Base-by-base conservation (phyloP, 2,329 filamentous ascomycete genomes). In the Chalaropsis thielavioides region DNA sequence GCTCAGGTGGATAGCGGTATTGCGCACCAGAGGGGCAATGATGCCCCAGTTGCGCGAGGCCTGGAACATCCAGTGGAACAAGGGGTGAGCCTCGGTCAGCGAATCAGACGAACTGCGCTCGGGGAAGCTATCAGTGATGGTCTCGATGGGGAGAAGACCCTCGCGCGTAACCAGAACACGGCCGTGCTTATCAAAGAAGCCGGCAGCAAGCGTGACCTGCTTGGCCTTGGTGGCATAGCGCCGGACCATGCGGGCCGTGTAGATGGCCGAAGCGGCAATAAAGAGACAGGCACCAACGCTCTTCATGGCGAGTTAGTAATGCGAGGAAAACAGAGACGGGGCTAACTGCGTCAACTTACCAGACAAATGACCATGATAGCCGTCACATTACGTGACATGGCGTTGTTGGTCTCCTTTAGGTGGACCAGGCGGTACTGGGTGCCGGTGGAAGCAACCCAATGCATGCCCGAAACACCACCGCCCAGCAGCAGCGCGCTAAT, bases 51-150 rank as follows among this genome's bases (percentile, higher is more conserved):
- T 87, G 66, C 85, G 81, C 6, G 88, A 89, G 2, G 90, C 88
- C 65, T 88, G 83, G 72, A 89, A 95, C 71, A 94, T 86, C 91
- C 91, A 95, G 61, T 91, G 84, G 74, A 94, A 95, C 1, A 92
- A 83, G 0, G 88, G 83, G 71, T 95, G 90, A 0, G 83, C 82
- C 27, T 85, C 84, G 65, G 84, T 85, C 70, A 96, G 92, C 15
- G 86, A 83, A 67, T 95, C 89, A 67, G 86, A 83, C 63, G 86
- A 75, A 68, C 69, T 74, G 70, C 72, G 66, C 72, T 88, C 85
- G 46, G 89, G 75, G 72, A 90, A 90, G 15, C 85, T 85, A 72
- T 87, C 86, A 0, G 90, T 94, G 68, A 96, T 89, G 69, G 91
- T 89, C 67, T 86, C 82, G 54, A 80, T 86, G 3, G 88, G 88